Evolutionary conservation across 2,329 filamentous ascomycete species (phyloP), one percentile per base, ranked within the genome.

Genomic region (Diaporthe vaccinii): DNA sequence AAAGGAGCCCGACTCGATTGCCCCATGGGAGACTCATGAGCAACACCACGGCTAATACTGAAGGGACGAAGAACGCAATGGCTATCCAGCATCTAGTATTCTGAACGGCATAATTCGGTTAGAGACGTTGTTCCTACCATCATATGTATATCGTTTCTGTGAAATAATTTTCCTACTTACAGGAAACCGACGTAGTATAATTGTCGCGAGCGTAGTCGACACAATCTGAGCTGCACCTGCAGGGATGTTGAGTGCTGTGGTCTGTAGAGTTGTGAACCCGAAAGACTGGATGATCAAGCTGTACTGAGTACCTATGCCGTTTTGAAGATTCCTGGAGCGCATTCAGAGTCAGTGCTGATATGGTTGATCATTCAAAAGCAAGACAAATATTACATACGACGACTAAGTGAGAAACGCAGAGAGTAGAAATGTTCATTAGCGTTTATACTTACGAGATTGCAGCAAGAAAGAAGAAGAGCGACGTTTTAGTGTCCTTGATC

Each of bases 391-490:
- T 12, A 15, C 9, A 7, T n/a, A 4, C 4, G 5, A 36, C 20
- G 4, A 20, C 1, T 14, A 15, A 6, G 20, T 20, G 12, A 17
- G 12, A 25, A 25, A 7, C 10, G 22, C 22, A 36, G 14, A 25
- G 3, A 15, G 2, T 10, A 49, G 20, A 28, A 9, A 46, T 2
- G 17, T 17, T 17, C 12, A 6, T 36, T 1, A 17, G 31, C 4
- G 3, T 10, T 25, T 25, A 5, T 17, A 72, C 68, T 72, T 46
- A 72, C 68, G 68, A 36, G 25, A 72, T 59, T n/a, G 68, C 28
- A 31, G 68, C 68, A 59, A 72, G 57, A 14, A 72, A 17, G 53
- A 59, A 72, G 25, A 72, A 72, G 28, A 72, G 68, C 68, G 55
- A 72, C 8, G 68, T 72, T 14, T 72, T 72, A 4, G 31, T 6